A percentile compares a stretch with the other conserved stretches of the same genome.
phyloP scores from a whole-genome alignment of 2,329 filamentous ascomycete genomes.

The Aureobasidium sp. region DNA sequence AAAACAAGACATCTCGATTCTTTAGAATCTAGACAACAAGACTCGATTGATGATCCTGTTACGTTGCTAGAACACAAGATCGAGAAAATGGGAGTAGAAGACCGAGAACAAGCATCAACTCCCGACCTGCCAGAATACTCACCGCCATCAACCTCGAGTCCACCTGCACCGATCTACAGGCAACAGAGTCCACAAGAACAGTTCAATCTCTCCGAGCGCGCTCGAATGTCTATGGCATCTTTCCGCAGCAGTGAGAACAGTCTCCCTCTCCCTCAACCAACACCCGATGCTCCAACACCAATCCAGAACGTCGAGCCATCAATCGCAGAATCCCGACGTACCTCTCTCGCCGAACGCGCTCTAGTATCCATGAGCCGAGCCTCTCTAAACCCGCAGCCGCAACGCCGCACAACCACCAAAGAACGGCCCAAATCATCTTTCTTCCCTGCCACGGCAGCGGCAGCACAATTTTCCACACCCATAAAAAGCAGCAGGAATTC shows the following conservation, averaged over 20 bases:
- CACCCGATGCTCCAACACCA: constrained; percentile 18
- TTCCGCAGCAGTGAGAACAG: constrained; percentile 16
- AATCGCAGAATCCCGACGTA: constrained; percentile 14
- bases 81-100: not conserved
- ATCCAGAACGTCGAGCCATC: not conserved
- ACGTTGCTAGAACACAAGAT: not conserved
- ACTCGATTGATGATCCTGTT: not conserved
- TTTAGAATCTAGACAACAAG: not conserved
- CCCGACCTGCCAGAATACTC: not conserved
- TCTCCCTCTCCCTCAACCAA: constrained; percentile 20
- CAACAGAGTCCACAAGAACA: constrained; percentile 21
- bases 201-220: constrained; percentile 38
- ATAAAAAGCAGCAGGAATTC: constrained; percentile 21
- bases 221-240: constrained; percentile 36
- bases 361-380: constrained; percentile 68
- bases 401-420: not conserved
- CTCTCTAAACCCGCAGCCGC: constrained; percentile 27
- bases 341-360: constrained; percentile 67
- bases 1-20: not conserved
- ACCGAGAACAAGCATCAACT: not conserved
- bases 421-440: constrained; percentile 23
- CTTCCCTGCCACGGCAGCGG: constrained; percentile 39
- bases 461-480: constrained; percentile 46
- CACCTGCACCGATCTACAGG: not conserved
- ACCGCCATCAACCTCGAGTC: not conserved